These are phyloP conservation scores for Dillenia suffruticosa DNA, from an alignment of 164 flowering plant genomes.

Conservation along the genomic window DNA sequence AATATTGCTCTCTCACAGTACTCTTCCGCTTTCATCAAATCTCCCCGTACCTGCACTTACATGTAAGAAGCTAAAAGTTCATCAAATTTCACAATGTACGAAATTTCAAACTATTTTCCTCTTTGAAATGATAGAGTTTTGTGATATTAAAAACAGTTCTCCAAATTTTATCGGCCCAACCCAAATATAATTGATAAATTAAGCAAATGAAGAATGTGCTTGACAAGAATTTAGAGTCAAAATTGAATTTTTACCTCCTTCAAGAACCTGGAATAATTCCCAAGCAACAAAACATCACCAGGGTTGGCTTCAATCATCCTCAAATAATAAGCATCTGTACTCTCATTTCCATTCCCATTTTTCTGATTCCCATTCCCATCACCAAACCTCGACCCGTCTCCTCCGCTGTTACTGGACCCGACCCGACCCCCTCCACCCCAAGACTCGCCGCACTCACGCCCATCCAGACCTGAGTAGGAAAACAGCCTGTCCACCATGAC, in stretches of 20 bases:
- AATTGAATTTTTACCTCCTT: slow-evolving; percentile 38
- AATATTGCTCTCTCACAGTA: slow-evolving; percentile 45
- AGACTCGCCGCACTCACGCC: not conserved
- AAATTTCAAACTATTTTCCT: not conserved
- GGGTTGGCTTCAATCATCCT: slow-evolving; percentile 63
- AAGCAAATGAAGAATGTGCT: no score
- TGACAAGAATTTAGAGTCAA: no score
- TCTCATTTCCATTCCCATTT: slow-evolving; percentile 21
- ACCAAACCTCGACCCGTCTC: slow-evolving; percentile 19
- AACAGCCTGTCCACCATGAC: slow-evolving; percentile 18
- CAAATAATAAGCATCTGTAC: slow-evolving; percentile 41
- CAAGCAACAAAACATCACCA: slow-evolving; percentile 37
- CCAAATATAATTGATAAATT: no score
- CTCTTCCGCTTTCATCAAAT: slow-evolving; percentile 42
- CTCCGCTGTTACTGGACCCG: slow-evolving; percentile 13
- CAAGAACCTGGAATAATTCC: slow-evolving; percentile 55
- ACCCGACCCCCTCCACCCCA: slow-evolving; percentile 16
- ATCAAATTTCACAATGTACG: not conserved
- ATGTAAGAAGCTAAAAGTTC: not conserved
- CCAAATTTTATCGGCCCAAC: no score
- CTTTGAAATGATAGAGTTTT: not conserved
- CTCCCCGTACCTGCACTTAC: slow-evolving; percentile 26
- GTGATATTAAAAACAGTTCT: no score
- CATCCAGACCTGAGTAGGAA: slow-evolving; percentile 26
- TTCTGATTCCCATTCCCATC: slow-evolving; percentile 18